These are phyloP conservation scores for Ambrosiella beaveri DNA, from an alignment of 2,329 filamentous ascomycete species.

Conservation along the genomic window DNA sequence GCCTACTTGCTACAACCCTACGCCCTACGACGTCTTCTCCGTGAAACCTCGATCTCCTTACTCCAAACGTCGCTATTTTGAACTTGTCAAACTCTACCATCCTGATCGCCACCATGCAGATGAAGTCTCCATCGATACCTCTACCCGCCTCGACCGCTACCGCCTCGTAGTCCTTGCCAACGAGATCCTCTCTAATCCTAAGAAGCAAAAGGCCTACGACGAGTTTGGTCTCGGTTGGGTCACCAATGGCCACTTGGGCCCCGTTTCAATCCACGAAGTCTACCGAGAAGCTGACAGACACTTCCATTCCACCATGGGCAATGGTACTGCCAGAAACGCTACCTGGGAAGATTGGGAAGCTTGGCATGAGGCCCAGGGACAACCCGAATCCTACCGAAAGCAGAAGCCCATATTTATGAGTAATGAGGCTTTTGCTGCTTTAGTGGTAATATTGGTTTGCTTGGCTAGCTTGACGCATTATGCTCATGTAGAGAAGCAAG, in stretches of 20 bases:
- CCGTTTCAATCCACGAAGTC: constrained; percentile 26
- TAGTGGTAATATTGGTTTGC: constrained; percentile 55
- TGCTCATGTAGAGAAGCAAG: constrained; percentile 46
- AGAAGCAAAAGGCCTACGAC: constrained; percentile 69
- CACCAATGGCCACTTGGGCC: constrained; percentile 33
- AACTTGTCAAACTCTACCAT: constrained; percentile 90
- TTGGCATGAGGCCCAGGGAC: constrained; percentile 41
- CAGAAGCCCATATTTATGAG: constrained; percentile 50
- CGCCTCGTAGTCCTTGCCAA: constrained; percentile 77
- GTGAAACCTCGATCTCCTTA: constrained; percentile 42
- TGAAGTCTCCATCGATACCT: neutral
- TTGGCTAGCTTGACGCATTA: constrained; percentile 53
- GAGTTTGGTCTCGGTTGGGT: constrained; percentile 67
- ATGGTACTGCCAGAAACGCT: constrained; percentile 48
- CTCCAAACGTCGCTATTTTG: constrained; percentile 68
- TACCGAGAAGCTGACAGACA: constrained; percentile 26
- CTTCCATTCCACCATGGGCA: constrained; percentile 29
- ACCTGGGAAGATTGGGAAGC: constrained; percentile 98
- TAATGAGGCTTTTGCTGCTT: constrained; percentile 56
- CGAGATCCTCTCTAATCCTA: constrained; percentile 66
- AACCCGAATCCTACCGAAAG: constrained; percentile 17
- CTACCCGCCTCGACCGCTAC: constrained; percentile 65
- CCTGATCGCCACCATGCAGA: constrained; percentile 45
- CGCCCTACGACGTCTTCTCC: constrained; percentile 80
- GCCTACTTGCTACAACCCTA: constrained; percentile 38